Conservation (phyloP, 805 yeast genomes). For the Lachancea nothofagi region DNA sequence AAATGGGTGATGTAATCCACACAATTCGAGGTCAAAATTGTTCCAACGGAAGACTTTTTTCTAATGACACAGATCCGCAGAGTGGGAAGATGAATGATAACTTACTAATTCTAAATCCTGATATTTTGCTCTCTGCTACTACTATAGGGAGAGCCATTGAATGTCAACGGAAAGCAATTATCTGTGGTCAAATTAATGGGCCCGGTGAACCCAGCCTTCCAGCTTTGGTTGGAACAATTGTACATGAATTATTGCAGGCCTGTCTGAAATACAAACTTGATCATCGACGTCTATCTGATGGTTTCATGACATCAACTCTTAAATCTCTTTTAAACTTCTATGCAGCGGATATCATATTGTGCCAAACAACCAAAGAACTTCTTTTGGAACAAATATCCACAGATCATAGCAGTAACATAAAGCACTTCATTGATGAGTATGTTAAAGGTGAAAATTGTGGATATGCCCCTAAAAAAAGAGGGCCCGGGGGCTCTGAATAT, state of each 20-base stretch:
- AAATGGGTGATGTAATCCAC: conserved; percentile 54
- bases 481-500: conserved; percentile 33
- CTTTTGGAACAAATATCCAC: conserved; percentile 39
- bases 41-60: conserved; percentile 25
- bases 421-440: conserved; percentile 48
- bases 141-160: conserved; percentile 66
- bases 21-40: conserved; percentile 41
- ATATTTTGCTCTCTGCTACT: conserved; percentile 74
- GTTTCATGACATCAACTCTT: conserved; percentile 28
- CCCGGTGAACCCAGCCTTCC: conserved; percentile 64
- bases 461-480: conserved; percentile 19
- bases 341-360: conserved; percentile 48
- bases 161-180: conserved; percentile 68
- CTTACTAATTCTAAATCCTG: conserved; percentile 80
- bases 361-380: conserved; percentile 44
- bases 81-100: conserved; percentile 39
- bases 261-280: conserved; percentile 35
- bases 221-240: conserved; percentile 72
- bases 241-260: conserved; percentile 65
- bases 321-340: conserved; percentile 41
- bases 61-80: conserved; percentile 27
- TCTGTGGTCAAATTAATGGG: conserved; percentile 49
- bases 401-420: conserved; percentile 47
- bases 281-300: conserved; percentile 26
- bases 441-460: conserved; percentile 31